Percentiles rank a stretch among this genome's conserved stretches.
Evolutionary conservation across 2,329 filamentous ascomycete species (phyloP).

Genomic region (Escovopsis sp.): DNA sequence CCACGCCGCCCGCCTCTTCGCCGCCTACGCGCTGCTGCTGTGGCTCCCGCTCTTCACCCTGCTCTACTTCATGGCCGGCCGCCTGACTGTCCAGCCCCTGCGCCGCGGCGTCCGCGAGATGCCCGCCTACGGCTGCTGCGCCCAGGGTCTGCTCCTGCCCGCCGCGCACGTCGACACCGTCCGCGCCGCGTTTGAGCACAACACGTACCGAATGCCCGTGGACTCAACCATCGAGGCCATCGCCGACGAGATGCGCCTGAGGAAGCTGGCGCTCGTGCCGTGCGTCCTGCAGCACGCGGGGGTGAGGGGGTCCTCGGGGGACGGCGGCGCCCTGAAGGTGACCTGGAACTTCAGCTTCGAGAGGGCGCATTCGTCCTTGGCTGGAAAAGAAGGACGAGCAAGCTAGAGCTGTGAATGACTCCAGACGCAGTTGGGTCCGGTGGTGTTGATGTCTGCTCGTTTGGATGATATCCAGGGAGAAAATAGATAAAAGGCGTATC

Average conservation of each 20-base stretch:
- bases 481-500: no score
- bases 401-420: no score
- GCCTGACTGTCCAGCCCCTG: constrained; percentile 12
- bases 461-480: no score
- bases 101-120: constrained; percentile 16
- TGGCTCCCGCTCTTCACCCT: constrained; percentile 13
- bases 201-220: constrained; percentile 12
- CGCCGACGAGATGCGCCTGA: constrained; percentile 11
- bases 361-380: constrained; percentile 1
- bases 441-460: no score
- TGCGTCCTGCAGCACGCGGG: constrained; percentile 21
- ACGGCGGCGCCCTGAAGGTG: constrained; percentile 10
- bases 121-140: constrained; percentile 21
- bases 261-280: constrained; percentile 19
- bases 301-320: constrained; percentile 13
- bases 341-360: constrained; percentile 21
- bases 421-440: no score
- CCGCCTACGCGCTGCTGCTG: constrained; percentile 5
- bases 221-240: constrained; percentile 18
- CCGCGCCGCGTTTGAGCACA: constrained; percentile 6
- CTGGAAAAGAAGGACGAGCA: no score
- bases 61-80: constrained; percentile 16
- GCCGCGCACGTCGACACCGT: constrained; percentile 11
- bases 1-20: neutral
- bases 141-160: constrained; percentile 20